Evolutionary conservation across 108 stramenopile genomes (phyloP), one percentile per base, ranked within the genome.

Genomic region (Nitzschia sp.): DNA sequence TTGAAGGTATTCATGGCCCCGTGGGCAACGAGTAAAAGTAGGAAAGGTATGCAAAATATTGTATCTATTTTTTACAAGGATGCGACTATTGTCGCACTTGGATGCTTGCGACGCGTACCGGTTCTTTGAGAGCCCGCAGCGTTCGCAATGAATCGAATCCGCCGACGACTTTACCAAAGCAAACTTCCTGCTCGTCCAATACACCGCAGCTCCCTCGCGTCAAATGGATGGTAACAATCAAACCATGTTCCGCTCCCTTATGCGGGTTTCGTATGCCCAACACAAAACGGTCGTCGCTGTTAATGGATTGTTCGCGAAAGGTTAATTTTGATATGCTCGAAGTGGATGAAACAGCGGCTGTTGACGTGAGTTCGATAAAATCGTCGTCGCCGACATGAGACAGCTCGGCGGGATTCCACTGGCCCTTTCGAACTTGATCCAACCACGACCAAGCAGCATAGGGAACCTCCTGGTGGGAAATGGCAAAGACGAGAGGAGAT

Each of bases 401-500:
- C 24, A 84, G 66, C 27, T 31, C n/a, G 28, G 78, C 71, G 5
- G 54, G 66, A 36, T 76, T 62, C 83, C 83, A 84, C 5, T 48
- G 33, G 0, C 61, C 53, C 9, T 66, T 64, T 73, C 56, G 46
- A 31, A 84, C 74, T 65, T 84, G 83, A 21, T 84, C 69, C 27
- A 84, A 34, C 62, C 68, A 74, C 19, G 72, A 71, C 83, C 83
- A 84, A 6, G 71, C 73, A 9, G 83, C 71, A 55, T 84, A 77
- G 24, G 83, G 83, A 2, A 77, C 70, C 26, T 79, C 75, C 34
- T 76, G 69, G 2, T 24, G 24, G 26, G 21, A 0, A 26, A 54
- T 6, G 23, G 54, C 54, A 21, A 54, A 54, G 5, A 54, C n/a
- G 2, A 54, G 54, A 2, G 54, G 54, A 1, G 54, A 54, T 21